phyloP scores from a whole-genome alignment of 371 early-diverging fungal genomes.

The Mortierella sp. region DNA sequence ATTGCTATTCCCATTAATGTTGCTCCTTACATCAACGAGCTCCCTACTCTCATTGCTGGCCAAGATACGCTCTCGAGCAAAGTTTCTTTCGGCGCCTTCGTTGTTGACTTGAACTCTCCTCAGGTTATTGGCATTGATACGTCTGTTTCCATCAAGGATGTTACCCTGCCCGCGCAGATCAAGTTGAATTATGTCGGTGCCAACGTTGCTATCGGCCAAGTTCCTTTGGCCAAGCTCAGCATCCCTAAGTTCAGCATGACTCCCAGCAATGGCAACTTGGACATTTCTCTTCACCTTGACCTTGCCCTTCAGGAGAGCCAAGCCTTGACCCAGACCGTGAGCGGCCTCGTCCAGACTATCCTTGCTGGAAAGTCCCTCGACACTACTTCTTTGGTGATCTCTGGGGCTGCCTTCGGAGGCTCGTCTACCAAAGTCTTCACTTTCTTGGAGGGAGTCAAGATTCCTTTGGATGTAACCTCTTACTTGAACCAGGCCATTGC shows the following conservation, averaged over 20 bases:
- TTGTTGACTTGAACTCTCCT: slow-evolving; percentile 45
- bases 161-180: slow-evolving; percentile 47
- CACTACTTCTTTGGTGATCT: slow-evolving; percentile 27
- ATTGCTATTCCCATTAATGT: slow-evolving; percentile 34
- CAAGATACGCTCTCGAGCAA: slow-evolving; percentile 6
- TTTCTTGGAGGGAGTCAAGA: slow-evolving; percentile 34
- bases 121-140: slow-evolving; percentile 51
- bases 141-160: slow-evolving; percentile 34
- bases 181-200: slow-evolving; percentile 52
- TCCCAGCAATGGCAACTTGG: slow-evolving; percentile 28
- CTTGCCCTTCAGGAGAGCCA: slow-evolving; percentile 25
- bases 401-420: slow-evolving; percentile 36
- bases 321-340: slow-evolving; percentile 20
- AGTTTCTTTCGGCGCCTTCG: slow-evolving; percentile 28
- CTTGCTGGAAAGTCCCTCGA: slow-evolving; percentile 24
- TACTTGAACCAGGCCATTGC: slow-evolving; percentile 26
- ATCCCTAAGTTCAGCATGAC: slow-evolving; percentile 37
- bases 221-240: slow-evolving; percentile 32
- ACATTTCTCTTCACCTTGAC: slow-evolving; percentile 31
- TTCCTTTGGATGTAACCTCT: slow-evolving; percentile 29
- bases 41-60: slow-evolving; percentile 24
- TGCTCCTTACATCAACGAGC: slow-evolving; percentile 31
- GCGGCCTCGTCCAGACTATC: slow-evolving; percentile 17
- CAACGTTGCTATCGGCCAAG: slow-evolving; percentile 33
- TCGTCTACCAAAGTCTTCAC: slow-evolving; percentile 33